Percentiles rank a stretch among this genome's conserved stretches.
phyloP scores from a whole-genome alignment of 1,139 yeast genomes.

The Suhomyces ambrosiae region DNA sequence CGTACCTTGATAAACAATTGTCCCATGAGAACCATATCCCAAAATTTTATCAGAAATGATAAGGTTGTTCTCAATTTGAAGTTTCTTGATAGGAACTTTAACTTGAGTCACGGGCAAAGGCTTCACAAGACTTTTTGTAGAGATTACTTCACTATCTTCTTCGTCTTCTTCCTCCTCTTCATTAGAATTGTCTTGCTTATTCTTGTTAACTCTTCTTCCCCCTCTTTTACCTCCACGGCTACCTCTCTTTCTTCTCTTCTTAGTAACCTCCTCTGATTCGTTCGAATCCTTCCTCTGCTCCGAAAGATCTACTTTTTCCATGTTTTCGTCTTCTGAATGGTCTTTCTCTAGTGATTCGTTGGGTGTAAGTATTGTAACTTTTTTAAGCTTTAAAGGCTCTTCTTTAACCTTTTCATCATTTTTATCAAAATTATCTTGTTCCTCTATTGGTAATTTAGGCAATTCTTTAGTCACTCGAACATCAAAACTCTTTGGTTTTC shows the following conservation, averaged over 20 bases:
- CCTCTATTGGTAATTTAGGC: slow-evolving; percentile 6
- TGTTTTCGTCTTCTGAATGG: slow-evolving; percentile 14
- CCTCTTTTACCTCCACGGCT: slow-evolving; percentile 74
- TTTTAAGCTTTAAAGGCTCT: slow-evolving; percentile 17
- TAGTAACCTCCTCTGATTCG: slow-evolving; percentile 19
- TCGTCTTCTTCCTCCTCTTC: slow-evolving; percentile 18
- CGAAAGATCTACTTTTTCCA: slow-evolving; percentile 9
- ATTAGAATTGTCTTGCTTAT: slow-evolving; percentile 31
- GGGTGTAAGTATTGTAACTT: slow-evolving; percentile 36
- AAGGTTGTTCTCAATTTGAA: slow-evolving; percentile 55
- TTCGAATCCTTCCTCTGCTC: slow-evolving; percentile 4
- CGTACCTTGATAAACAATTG: slow-evolving; percentile 86
- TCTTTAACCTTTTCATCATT: slow-evolving; percentile 5
- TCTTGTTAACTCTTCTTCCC: slow-evolving; percentile 53
- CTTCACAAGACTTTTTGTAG: slow-evolving; percentile 35
- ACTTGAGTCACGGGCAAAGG: slow-evolving; percentile 18
- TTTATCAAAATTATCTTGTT: neutral
- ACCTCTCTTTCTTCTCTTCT: slow-evolving; percentile 72
- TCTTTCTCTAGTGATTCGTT: slow-evolving; percentile 20
- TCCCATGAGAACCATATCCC: slow-evolving; percentile 97
- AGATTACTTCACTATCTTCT: slow-evolving; percentile 22
- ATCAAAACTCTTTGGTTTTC: neutral
- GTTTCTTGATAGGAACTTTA: slow-evolving; percentile 30
- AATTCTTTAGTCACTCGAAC: slow-evolving; percentile 3
- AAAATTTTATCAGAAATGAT: slow-evolving; percentile 70